Percentiles rank a stretch among this genome's conserved stretches.
These are phyloP conservation scores for Apodospora peruviana DNA, from an alignment of 495 filamentous ascomycete genomes.

Conservation along the genomic window DNA sequence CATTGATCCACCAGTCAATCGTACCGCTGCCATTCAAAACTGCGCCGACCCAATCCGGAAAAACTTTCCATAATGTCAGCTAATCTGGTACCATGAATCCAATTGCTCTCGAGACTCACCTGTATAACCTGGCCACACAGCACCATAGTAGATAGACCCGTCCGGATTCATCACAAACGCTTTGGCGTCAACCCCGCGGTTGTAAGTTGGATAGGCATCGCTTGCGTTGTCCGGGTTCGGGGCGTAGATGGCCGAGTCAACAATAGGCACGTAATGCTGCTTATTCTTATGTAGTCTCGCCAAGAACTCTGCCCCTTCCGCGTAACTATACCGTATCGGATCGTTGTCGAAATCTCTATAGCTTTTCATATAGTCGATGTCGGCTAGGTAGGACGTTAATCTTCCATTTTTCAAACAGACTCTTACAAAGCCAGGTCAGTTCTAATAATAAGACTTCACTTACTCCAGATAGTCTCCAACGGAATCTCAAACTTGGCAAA, in stretches of 20 bases:
- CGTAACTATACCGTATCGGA: slow-evolving; percentile 56
- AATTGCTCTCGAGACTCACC: slow-evolving; percentile 16
- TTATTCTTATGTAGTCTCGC: slow-evolving; percentile 56
- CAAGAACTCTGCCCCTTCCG: slow-evolving; percentile 62
- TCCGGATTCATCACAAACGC: slow-evolving; percentile 66
- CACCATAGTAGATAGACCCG: slow-evolving; percentile 67
- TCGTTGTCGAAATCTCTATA: slow-evolving; percentile 72
- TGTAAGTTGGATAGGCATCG: slow-evolving; percentile 66
- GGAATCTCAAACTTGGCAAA: slow-evolving; percentile 70
- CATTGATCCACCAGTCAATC: slow-evolving; percentile 65
- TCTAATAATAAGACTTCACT: slow-evolving; percentile 2
- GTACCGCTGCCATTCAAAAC: slow-evolving; percentile 56
- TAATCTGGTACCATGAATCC: slow-evolving; percentile 35
- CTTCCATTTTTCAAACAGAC: too few species aligned
- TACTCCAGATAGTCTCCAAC: slow-evolving; percentile 72
- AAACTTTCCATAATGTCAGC: slow-evolving; percentile 23
- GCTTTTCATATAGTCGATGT: slow-evolving; percentile 76
- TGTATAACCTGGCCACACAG: slow-evolving; percentile 84
- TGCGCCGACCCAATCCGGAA: slow-evolving; percentile 52
- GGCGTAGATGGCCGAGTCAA: slow-evolving; percentile 78
- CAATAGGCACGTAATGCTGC: slow-evolving; percentile 76
- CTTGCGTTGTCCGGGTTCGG: slow-evolving; percentile 66
- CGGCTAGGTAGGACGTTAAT: slow-evolving; percentile 49
- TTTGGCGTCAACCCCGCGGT: slow-evolving; percentile 57
- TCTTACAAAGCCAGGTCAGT: slow-evolving; percentile 39